Conservation (phyloP, 495 filamentous ascomycete genomes). For the Aspergillus carlsbadensis region DNA sequence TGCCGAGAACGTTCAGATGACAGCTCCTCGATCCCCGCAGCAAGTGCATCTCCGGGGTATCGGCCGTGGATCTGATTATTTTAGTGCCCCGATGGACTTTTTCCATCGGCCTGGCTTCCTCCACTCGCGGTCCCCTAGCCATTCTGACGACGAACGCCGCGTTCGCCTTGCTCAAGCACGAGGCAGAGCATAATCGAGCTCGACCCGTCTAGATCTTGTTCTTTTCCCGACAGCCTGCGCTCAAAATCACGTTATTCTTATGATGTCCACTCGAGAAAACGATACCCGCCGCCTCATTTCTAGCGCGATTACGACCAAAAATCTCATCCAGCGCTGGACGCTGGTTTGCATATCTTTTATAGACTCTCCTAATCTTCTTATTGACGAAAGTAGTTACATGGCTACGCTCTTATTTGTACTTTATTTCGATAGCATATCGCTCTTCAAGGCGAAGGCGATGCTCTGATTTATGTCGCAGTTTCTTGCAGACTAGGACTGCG, state of each 20-base stretch:
- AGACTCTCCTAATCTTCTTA: constrained; percentile 16
- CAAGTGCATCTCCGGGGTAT: constrained; percentile 40
- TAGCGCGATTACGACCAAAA: background rate
- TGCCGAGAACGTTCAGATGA: constrained; percentile 28
- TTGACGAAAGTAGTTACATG: background rate
- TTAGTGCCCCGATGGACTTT: constrained; percentile 30
- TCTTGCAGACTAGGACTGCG: background rate
- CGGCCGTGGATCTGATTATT: constrained; percentile 26
- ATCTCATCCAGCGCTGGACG: constrained; percentile 21
- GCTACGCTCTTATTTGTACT: constrained; percentile 5
- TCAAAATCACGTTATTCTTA: background rate
- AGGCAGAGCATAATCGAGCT: constrained; percentile 17
- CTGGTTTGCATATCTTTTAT: constrained; percentile 12
- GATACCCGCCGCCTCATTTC: constrained; percentile 2
- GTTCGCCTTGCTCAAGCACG: constrained; percentile 43
- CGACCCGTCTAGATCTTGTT: background rate
- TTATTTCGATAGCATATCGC: constrained; percentile 4
- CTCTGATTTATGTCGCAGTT: background rate
- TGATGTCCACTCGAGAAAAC: background rate
- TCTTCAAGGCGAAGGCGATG: background rate
- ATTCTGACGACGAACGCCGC: constrained; percentile 39
- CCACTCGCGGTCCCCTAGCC: constrained; percentile 23
- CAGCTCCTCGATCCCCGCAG: constrained; percentile 41
- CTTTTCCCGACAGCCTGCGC: background rate
- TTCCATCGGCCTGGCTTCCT: constrained; percentile 31